Evolutionary conservation across 352 stramenopile genomes (phyloP), one percentile per base, ranked within the genome.

Genomic region (Phytophthora fragariaefolia): DNA sequence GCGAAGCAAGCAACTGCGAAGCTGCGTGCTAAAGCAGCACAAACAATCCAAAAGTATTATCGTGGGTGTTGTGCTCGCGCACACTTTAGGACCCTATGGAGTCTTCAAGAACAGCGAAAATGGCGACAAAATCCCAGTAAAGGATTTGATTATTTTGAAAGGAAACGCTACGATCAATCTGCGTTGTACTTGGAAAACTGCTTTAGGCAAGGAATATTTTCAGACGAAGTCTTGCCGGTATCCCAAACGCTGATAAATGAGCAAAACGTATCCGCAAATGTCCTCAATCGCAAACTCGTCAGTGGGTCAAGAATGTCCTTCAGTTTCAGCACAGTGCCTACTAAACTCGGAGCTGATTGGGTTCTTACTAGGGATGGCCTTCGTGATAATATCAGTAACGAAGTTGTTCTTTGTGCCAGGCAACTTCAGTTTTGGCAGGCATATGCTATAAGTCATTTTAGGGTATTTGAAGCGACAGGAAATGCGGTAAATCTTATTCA

Each of bases 111-210:
- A 18, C 71, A 89, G 53, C 49, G 28, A 1, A 75, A 77, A 24
- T 91, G 80, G 83, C 66, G 69, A 22, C 68, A 66, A 24, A 89
- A 91, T 28, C 80, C 80, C 2, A 83, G 77, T 42, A 87, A 81
- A 52, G 80, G 73, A 0, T 80, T 74, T 26, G 55, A 70, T 38
- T 69, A 80, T 20, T 86, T 87, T 43, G 43, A 60, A 0, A 40
- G 61, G 2, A 71, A 69, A 17, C 70, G 68, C 26, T 89, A 87
- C 26, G 40, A 73, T 9, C 66, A 76, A 43, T 80, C 83, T 4
- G 79, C 80, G 1, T 63, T 90, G 34, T 74, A 74, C 30, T 60
- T 91, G 15, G 80, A 91, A 36, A 74, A 58, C 5, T 89, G 80
- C 22, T 75, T 78, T 17, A 66, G 66, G 1, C 70, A 91, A 51